Evolutionary conservation across 106 monocot genomes (phyloP).

Genomic region (Phalaenopsis aphrodite): DNA sequence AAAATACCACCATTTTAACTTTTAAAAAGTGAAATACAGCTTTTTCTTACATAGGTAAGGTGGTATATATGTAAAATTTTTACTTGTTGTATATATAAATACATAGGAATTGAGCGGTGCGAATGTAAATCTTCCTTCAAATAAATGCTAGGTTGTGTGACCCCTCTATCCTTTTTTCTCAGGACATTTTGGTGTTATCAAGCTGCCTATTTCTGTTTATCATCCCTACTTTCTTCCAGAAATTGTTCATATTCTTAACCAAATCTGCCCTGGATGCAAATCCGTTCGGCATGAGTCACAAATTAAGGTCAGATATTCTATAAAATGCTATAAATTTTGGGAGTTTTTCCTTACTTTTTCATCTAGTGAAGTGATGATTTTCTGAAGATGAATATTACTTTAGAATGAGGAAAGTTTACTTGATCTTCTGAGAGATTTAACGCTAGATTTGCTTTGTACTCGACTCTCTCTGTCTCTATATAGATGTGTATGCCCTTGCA

Average conservation of each 20-base stretch:
- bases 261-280: constrained; percentile 78
- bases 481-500: too few species aligned
- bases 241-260: constrained; percentile 70
- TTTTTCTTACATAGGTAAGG: too few species aligned
- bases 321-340: not conserved
- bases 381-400: not conserved
- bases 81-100: too few species aligned
- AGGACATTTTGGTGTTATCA: constrained; percentile 76
- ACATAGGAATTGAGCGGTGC: too few species aligned
- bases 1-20: too few species aligned
- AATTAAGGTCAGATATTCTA: constrained; percentile 21
- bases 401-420: not conserved
- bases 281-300: constrained; percentile 22
- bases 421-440: not conserved
- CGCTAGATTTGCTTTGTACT: too few species aligned
- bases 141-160: not conserved
- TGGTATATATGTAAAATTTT: too few species aligned
- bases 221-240: constrained; percentile 68
- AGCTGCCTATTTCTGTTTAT: constrained; percentile 51
- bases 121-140: not conserved
- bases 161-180: constrained; percentile 10
- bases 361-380: not conserved
- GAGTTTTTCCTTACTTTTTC: not conserved
- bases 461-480: too few species aligned
- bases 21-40: too few species aligned